A percentile compares a stretch with the other conserved stretches of the same genome.
Conservation (phyloP, 2,329 filamentous ascomycete genomes). For the Phialocephala subalpina region DNA sequence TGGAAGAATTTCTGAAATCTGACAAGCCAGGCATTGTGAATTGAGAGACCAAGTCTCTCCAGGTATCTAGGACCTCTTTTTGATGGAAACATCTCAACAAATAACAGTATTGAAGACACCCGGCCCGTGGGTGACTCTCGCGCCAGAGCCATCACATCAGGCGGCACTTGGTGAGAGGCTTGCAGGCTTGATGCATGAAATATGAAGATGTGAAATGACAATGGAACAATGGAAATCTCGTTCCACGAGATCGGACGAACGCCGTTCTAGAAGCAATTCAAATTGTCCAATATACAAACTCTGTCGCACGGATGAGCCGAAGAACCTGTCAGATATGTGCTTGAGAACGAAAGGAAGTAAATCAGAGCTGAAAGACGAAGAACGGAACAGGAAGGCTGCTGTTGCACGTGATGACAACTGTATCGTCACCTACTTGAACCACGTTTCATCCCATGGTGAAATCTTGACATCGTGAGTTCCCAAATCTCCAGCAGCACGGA, state of each 20-base stretch:
- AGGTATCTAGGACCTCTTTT: not conserved
- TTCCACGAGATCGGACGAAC: conserved; percentile 4
- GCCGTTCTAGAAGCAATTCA: conserved; percentile 1
- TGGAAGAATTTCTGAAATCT: not conserved
- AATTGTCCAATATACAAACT: not conserved
- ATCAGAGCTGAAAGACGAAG: not conserved
- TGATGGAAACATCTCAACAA: not conserved
- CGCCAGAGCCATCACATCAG: not conserved
- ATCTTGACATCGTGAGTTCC: not conserved
- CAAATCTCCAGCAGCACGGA: not conserved
- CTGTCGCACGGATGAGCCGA: not conserved
- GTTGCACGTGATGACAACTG: conserved; percentile 8
- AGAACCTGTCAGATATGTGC: not conserved
- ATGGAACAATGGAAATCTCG: conserved; percentile 5
- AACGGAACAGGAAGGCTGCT: not conserved
- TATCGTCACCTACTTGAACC: not conserved
- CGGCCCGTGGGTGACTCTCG: not conserved
- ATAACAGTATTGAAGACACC: not conserved
- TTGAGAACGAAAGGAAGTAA: not conserved
- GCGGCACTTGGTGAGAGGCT: not conserved
- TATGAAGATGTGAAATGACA: conserved; percentile 4
- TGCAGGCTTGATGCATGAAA: conserved; percentile 10
- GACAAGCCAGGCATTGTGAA: not conserved
- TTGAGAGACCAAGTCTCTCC: not conserved
- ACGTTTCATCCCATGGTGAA: conserved; percentile 1